A percentile compares a stretch with the other conserved stretches of the same genome.
These are phyloP conservation scores for Pseudogymnoascus sp. DNA, from an alignment of 2,329 filamentous ascomycete genomes.

Conservation along the genomic window DNA sequence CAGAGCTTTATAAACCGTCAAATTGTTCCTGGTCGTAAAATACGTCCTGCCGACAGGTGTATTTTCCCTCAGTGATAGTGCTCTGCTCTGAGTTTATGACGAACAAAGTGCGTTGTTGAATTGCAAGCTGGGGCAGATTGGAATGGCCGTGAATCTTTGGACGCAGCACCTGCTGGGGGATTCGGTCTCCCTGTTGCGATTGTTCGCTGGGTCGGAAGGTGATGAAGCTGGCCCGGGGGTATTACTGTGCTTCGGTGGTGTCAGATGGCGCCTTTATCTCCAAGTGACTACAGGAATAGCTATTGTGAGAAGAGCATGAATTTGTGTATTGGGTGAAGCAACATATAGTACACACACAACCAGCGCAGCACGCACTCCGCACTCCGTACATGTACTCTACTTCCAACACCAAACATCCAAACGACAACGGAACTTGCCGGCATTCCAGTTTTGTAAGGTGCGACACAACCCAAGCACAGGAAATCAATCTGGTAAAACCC, in stretches of 20 bases:
- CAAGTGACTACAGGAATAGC: slow-evolving; percentile 1
- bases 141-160: background rate
- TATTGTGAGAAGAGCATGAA: slow-evolving; percentile 4
- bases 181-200: background rate
- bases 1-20: background rate
- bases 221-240: background rate
- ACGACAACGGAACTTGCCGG: slow-evolving; percentile 23
- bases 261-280: background rate
- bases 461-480: slow-evolving; percentile 52
- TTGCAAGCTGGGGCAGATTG: background rate
- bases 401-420: slow-evolving; percentile 8
- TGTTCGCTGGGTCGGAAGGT: background rate
- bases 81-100: background rate
- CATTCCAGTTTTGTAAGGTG: slow-evolving; percentile 64
- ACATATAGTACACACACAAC: background rate
- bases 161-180: background rate
- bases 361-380: background rate
- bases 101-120: background rate
- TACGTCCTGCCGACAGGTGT: background rate
- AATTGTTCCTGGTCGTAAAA: background rate
- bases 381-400: background rate
- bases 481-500: background rate
- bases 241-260: background rate
- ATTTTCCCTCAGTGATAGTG: background rate
- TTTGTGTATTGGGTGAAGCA: slow-evolving; percentile 4